A percentile compares a stretch with the other conserved stretches of the same genome.
These are phyloP conservation scores for Exophiala aquamarina DNA, from an alignment of 2,329 filamentous ascomycete species.

Conservation along the genomic window DNA sequence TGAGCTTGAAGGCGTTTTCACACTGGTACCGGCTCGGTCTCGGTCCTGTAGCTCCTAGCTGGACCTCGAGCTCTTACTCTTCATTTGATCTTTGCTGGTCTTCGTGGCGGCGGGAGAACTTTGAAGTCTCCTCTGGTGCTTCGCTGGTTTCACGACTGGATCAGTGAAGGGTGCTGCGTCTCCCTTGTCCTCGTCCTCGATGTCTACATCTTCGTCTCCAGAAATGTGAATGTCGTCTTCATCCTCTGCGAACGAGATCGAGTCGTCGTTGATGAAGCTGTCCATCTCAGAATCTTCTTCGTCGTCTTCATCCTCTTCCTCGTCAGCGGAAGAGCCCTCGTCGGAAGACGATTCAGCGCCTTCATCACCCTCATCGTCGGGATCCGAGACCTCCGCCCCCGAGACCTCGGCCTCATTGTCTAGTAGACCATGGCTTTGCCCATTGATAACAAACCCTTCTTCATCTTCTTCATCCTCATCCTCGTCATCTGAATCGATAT, in stretches of 20 bases:
- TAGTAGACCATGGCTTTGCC: slow-evolving; percentile 33
- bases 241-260: slow-evolving; percentile 43
- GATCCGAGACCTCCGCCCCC: slow-evolving; percentile 22
- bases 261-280: slow-evolving; percentile 44
- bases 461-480: slow-evolving; percentile 53
- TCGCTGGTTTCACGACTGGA: too few species aligned
- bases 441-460: slow-evolving; percentile 45
- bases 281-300: slow-evolving; percentile 48
- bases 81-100: too few species aligned
- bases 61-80: too few species aligned
- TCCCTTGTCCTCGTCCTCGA: slow-evolving; percentile 59
- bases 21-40: too few species aligned
- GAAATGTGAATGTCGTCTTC: slow-evolving; percentile 44
- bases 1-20: too few species aligned
- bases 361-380: slow-evolving; percentile 19
- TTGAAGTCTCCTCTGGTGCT: too few species aligned
- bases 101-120: too few species aligned
- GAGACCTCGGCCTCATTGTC: slow-evolving; percentile 33
- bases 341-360: slow-evolving; percentile 31
- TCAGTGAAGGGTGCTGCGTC: neutral
- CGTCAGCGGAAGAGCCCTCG: slow-evolving; percentile 6
- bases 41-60: too few species aligned
- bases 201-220: slow-evolving; percentile 50
- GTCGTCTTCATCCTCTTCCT: slow-evolving; percentile 31
- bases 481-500: slow-evolving; percentile 39